Evolutionary conservation across 371 early-diverging fungal genomes (phyloP).

Genomic region (Circinella umbellata): DNA sequence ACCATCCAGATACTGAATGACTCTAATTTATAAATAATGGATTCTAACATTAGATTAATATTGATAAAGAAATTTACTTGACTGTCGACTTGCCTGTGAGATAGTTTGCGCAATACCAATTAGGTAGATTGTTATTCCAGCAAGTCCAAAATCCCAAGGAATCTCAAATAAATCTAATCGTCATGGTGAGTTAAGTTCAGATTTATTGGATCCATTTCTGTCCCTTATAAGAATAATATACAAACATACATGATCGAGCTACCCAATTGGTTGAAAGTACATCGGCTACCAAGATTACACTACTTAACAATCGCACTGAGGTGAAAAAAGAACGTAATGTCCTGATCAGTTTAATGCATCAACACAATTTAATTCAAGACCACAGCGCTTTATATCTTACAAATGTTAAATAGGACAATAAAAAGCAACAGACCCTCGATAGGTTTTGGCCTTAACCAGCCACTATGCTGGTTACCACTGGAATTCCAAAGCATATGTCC

Average conservation of each 20-base stretch:
- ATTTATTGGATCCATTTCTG: too few species aligned
- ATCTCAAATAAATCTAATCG: conserved; percentile 24
- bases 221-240: neutral
- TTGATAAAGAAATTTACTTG: too few species aligned
- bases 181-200: too few species aligned
- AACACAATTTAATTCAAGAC: too few species aligned
- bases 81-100: conserved; percentile 11
- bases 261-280: conserved; percentile 14
- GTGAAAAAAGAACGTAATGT: neutral
- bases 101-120: conserved; percentile 38
- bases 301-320: conserved; percentile 26
- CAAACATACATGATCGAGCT: conserved; percentile 4
- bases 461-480: conserved; percentile 2
- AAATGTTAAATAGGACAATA: conserved; percentile 24
- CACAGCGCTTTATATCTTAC: conserved; percentile 13
- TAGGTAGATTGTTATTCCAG: conserved; percentile 28
- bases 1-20: conserved; percentile 32
- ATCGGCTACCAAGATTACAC: conserved; percentile 23
- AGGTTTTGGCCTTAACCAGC: conserved; percentile 29
- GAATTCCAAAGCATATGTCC: conserved; percentile 23
- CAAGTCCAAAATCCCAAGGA: conserved; percentile 33
- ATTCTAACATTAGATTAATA: neutral
- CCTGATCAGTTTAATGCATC: too few species aligned
- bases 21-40: conserved; percentile 19
- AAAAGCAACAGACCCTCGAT: conserved; percentile 27